These are phyloP conservation scores for Vararia minispora DNA, from an alignment of 768 basidiomycete genomes.

Conservation along the genomic window DNA sequence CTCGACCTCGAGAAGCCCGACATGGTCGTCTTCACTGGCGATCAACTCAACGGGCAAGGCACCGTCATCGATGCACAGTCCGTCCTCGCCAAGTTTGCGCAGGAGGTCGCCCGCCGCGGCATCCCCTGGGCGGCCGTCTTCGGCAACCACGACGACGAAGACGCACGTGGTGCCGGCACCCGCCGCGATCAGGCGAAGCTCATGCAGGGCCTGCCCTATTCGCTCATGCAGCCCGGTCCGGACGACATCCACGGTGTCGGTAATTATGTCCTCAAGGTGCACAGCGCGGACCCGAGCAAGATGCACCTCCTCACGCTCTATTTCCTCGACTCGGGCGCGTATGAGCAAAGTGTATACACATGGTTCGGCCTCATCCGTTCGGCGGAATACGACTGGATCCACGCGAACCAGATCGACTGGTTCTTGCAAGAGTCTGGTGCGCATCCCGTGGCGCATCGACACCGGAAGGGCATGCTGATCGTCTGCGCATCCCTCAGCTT, in stretches of 20 bases:
- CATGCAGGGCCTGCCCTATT: slow-evolving; percentile 79
- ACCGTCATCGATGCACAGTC: slow-evolving; percentile 85
- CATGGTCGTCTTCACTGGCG: slow-evolving; percentile 85
- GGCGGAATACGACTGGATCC: slow-evolving; percentile 81
- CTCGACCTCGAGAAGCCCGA: slow-evolving; percentile 82
- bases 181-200: slow-evolving; percentile 57
- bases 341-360: slow-evolving; percentile 47
- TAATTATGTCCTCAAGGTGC: slow-evolving; percentile 82
- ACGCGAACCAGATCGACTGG: slow-evolving; percentile 81
- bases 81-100: slow-evolving; percentile 82
- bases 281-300: slow-evolving; percentile 78
- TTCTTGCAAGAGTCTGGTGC: slow-evolving; percentile 70
- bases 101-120: slow-evolving; percentile 55
- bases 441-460: slow-evolving; percentile 9
- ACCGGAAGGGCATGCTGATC: too few relatives aligned
- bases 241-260: slow-evolving; percentile 80
- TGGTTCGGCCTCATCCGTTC: slow-evolving; percentile 56
- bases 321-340: slow-evolving; percentile 82
- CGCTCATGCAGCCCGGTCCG: slow-evolving; percentile 71
- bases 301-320: slow-evolving; percentile 87
- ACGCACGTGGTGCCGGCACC: slow-evolving; percentile 28
- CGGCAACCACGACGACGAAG: slow-evolving; percentile 89
- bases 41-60: slow-evolving; percentile 88
- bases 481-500: too few relatives aligned
- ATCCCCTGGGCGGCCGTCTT: slow-evolving; percentile 92